Percentiles rank a stretch among this genome's conserved stretches.
phyloP scores from a whole-genome alignment of 2,329 filamentous ascomycete genomes.

The Alternaria sp. region DNA sequence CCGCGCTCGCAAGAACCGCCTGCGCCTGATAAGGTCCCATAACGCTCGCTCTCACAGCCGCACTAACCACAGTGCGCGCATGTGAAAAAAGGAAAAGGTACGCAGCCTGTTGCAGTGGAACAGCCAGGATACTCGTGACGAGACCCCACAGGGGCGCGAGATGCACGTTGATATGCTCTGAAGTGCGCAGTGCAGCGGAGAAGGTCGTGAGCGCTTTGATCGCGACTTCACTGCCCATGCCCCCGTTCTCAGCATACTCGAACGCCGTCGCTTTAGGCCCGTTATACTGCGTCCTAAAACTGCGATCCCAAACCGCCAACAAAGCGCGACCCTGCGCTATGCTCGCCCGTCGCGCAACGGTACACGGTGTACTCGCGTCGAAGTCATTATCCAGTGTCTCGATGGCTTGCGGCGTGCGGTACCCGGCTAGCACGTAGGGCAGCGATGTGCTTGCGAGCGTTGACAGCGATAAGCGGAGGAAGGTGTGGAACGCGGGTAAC shows the following conservation, averaged over 20 bases:
- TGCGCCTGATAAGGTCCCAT: constrained; percentile 84
- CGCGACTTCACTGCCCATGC: constrained; percentile 10
- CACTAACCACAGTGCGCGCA: constrained; percentile 76
- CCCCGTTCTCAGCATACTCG: background rate
- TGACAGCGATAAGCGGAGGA: constrained; percentile 72
- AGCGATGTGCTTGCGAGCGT: constrained; percentile 75
- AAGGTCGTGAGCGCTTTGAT: constrained; percentile 36
- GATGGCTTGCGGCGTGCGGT: constrained; percentile 61
- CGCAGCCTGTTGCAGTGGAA: constrained; percentile 67
- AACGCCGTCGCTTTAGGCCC: background rate
- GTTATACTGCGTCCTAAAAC: constrained; percentile 56
- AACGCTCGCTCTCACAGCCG: constrained; percentile 76
- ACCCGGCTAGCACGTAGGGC: constrained; percentile 74
- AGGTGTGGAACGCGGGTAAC: constrained; percentile 63
- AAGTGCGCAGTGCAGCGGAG: constrained; percentile 37
- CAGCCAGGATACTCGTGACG: constrained; percentile 66
- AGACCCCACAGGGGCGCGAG: constrained; percentile 74
- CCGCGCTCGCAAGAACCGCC: constrained; percentile 67
- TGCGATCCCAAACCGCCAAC: constrained; percentile 77
- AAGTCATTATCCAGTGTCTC: constrained; percentile 72
- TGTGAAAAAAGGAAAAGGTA: constrained; percentile 80
- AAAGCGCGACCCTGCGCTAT: constrained; percentile 78
- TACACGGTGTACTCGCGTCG: constrained; percentile 77
- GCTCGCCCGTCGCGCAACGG: constrained; percentile 78
- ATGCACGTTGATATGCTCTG: constrained; percentile 59